A percentile compares a stretch with the other conserved stretches of the same genome.
phyloP scores from a whole-genome alignment of 2,329 filamentous ascomycete species.

The Colletotrichum spinosum region DNA sequence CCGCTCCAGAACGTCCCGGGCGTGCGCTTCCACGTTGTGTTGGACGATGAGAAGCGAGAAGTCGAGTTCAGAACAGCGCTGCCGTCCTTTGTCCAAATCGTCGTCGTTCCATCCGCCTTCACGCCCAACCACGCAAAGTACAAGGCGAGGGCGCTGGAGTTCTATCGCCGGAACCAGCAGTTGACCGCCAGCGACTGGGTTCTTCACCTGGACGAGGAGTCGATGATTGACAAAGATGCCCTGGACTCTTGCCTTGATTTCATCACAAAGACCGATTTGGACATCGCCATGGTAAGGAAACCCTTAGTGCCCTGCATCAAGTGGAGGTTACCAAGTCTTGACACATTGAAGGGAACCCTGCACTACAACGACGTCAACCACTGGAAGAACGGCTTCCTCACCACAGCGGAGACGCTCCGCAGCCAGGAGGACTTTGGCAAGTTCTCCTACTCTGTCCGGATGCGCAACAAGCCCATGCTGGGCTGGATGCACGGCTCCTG shows the following conservation, averaged over 20 bases:
- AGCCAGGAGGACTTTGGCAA: constrained; percentile 15
- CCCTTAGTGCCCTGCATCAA: rapidly evolving
- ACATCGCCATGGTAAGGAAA: constrained; percentile 8
- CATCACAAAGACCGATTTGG: constrained; percentile 12
- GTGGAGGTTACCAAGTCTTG: too few species aligned
- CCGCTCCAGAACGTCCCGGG: constrained; percentile 4
- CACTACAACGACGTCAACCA: constrained; percentile 28
- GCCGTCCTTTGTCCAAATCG: constrained; percentile 1
- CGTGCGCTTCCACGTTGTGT: constrained; percentile 2
- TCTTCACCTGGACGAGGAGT: constrained; percentile 9
- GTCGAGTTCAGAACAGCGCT: neutral
- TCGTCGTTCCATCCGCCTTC: constrained; percentile 6
- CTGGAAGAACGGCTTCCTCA: constrained; percentile 19
- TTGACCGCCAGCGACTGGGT: constrained; percentile 13
- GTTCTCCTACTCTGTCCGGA: constrained; percentile 19
- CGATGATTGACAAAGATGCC: constrained; percentile 5
- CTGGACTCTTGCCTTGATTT: neutral
- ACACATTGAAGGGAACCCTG: neutral
- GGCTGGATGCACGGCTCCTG: constrained; percentile 26
- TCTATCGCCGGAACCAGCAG: constrained; percentile 17
- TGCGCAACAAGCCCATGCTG: constrained; percentile 13
- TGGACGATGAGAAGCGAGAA: constrained; percentile 1
- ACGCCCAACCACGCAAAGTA: constrained; percentile 11
- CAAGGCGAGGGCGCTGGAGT: constrained; percentile 13
- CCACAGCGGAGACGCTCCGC: neutral